Evolutionary conservation across 306 rosid species (phyloP).

Genomic region (Macrotyloma uniflorum): DNA sequence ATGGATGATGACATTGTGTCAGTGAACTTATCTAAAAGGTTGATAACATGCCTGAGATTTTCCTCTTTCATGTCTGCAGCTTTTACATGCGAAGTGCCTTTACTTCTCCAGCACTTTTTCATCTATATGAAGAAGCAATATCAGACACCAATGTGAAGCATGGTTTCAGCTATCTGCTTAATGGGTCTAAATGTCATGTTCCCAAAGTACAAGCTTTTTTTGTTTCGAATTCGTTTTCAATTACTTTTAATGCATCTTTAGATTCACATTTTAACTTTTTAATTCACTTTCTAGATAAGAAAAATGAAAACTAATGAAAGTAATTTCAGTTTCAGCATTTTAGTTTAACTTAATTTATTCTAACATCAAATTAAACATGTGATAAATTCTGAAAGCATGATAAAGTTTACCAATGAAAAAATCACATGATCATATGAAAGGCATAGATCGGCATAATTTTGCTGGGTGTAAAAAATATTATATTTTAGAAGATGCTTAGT

Average conservation of each 20-base stretch:
- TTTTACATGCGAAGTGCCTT: constrained; percentile 1
- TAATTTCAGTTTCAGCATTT: too few species aligned
- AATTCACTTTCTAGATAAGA: too few species aligned
- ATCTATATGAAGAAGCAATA: neutral
- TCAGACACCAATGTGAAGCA: neutral
- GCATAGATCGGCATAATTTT: neutral
- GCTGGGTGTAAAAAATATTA: neutral
- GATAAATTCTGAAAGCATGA: too few species aligned
- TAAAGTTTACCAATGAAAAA: too few species aligned
- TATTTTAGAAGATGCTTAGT: too few species aligned
- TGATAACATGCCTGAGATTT: neutral
- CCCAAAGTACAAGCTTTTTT: neutral
- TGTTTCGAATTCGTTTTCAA: neutral
- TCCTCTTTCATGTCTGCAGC: neutral
- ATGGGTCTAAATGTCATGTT: neutral
- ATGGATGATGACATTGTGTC: constrained; percentile 13
- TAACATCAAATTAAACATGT: too few species aligned
- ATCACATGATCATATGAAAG: neutral
- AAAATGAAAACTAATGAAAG: too few species aligned
- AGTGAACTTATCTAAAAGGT: constrained; percentile 7
- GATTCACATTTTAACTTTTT: too few species aligned
- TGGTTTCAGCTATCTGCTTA: neutral
- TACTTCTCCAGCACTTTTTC: constrained; percentile 14
- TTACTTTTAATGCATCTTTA: neutral
- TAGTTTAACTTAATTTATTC: too few species aligned